Evolutionary conservation across 192 early-diverging fungal genomes (phyloP).

Genomic region (Thamnidium elegans): DNA sequence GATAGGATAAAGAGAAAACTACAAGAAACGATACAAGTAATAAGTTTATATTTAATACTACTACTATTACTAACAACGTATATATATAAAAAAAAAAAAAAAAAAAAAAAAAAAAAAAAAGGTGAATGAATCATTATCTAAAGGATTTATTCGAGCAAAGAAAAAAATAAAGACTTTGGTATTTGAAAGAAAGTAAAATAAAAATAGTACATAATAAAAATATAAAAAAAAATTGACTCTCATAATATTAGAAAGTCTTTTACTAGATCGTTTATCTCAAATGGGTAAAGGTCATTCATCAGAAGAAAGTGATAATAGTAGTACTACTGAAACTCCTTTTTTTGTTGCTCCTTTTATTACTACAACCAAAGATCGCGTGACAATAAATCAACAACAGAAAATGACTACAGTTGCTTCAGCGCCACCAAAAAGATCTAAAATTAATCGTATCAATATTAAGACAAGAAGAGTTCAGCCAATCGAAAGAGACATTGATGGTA

Average conservation of each 20-base stretch:
- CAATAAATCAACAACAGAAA: background rate
- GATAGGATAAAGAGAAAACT: conserved; percentile 40
- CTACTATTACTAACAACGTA: too few species aligned
- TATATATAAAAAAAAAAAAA: too few species aligned
- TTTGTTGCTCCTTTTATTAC: background rate
- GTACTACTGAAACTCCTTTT: background rate
- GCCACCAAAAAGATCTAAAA: conserved; percentile 25
- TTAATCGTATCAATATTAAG: conserved; percentile 7
- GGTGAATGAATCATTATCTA: conserved; percentile 15
- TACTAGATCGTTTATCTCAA: conserved; percentile 20
- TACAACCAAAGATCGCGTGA: background rate
- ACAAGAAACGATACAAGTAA: conserved; percentile 37
- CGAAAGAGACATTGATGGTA: conserved; percentile 57
- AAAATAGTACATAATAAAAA: background rate
- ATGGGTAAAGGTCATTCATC: conserved; percentile 9
- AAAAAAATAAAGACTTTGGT: conserved; percentile 21
- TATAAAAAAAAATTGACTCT: background rate
- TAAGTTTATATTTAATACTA: background rate
- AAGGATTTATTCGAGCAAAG: conserved; percentile 8
- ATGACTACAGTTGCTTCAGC: conserved; percentile 17
- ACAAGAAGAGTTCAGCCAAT: conserved; percentile 38
- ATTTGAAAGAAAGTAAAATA: conserved; percentile 19
- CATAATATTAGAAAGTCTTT: conserved; percentile 6
- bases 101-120: background rate
- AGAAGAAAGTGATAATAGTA: background rate